Evolutionary conservation across 139 green algal species (phyloP), one percentile per base, ranked within the genome.

Genomic region (Haematococcus sp.): DNA sequence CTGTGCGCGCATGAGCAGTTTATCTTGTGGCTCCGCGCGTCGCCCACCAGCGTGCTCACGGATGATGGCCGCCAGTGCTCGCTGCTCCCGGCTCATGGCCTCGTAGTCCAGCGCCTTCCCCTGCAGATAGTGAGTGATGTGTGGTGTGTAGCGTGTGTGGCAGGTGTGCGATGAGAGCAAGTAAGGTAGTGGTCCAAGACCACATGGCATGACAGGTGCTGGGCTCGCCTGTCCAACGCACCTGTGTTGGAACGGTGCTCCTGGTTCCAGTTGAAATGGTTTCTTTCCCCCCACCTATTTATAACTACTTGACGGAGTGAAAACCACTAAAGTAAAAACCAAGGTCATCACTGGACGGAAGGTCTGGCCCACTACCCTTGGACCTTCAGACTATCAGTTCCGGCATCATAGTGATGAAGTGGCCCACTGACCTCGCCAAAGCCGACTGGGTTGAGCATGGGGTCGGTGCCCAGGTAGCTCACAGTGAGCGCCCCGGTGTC

Each of bases 41-140:
- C 35, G 52, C 13, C 73, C 77, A 0, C 44, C 61, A 20, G 73
- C 52, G 74, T 81, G 70, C 34, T 87, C 86, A 5, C 83, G 79
- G 63, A 93, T 91, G n/a, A 81, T 33, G 3, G 40, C 34, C 16
- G 88, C 76, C 56, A 93, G 81, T 1, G 49, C 0, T 1, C 78
- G 76, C 68, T 90, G 87, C 81, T 93, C 88, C 30, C 65, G 56
- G 2, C 84, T 83, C 76, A 93, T 91, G 60, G 79, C 88, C 44
- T 88, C 88, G 54, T 90, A 93, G 74, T 93, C 83, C 34, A 92
- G 65, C 23, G 88, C 78, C 61, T 86, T 81, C 51, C 71, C 66
- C 76, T 86, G 79, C 0, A 31, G 32, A 54, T n/a, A 4, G 43
- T 19, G 60, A 68, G 60, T 9, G 60, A n/a, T n/a, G n/a, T 68